Evolutionary conservation across 306 rosid species (phyloP), one percentile per base, ranked within the genome.

Genomic region (Glycine latifolia): DNA sequence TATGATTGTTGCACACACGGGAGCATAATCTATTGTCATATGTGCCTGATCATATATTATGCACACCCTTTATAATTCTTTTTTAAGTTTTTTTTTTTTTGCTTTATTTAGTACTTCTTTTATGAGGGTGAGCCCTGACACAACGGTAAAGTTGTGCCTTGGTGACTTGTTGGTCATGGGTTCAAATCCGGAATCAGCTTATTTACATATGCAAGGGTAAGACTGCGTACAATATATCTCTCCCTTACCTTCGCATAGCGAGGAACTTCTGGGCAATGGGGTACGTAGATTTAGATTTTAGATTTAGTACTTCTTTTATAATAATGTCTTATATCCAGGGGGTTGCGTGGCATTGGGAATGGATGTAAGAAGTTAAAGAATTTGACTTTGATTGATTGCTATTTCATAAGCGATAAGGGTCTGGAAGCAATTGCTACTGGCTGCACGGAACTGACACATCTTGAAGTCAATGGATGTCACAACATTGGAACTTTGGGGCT

Each of bases 401-500:
- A 89, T 87, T 88, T 84, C 83, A 82, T 91, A 80, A 89, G 88
- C 35, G 94, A 90, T 85, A 91, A 75, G 74, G 92, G 94, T 52
- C 84, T 93, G 91, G 94, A 93, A 75, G 91, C 92, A 80, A 91
- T 91, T 89, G 94, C 94, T 35, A 63, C 68, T 49, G 94, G 98
- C 56, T 91, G 98, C 81, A 82, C 87, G 89, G 92, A 84, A 67
- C 97, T 93, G 54, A 85, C 87, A 70, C 91, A 91, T 87, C 94
- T 91, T 71, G 94, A 91, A 88, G 91, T 93, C 67, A 91, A 93
- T 43, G 97, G 98, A 12, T 91, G 97, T 82, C 97, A 90, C 84
- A 89, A 93, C 84, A 89, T 91, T 71, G 92, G 97, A 81, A 89
- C 88, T 75, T 20, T 81, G 79, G 94, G 94, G 67, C 79, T 90